Conservation (phyloP, 2,329 filamentous ascomycete species). For the Amylocarpus encephaloides region DNA sequence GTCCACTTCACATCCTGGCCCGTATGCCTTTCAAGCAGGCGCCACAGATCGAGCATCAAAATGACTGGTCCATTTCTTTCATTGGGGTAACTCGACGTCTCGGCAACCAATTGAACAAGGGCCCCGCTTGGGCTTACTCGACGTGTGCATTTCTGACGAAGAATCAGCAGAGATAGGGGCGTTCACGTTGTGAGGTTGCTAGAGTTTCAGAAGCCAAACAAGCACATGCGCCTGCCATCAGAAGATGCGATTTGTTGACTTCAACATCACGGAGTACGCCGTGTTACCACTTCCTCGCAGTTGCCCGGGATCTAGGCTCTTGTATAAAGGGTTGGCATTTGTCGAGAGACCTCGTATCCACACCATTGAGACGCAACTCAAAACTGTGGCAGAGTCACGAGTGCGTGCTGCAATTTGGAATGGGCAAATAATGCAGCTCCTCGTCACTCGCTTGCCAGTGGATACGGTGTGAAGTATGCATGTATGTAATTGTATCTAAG, state of each 20-base stretch:
- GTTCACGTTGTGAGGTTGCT: constrained; percentile 5
- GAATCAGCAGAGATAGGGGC: constrained; percentile 2
- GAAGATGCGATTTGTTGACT: constrained; percentile 7
- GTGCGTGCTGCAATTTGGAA: neutral
- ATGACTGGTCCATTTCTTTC: constrained; percentile 3
- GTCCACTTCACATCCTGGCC: neutral
- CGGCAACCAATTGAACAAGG: constrained; percentile 9
- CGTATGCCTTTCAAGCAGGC: neutral
- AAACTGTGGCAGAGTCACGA: neutral
- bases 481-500: too few relatives aligned
- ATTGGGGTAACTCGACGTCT: constrained; percentile 12
- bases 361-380: neutral
- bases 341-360: neutral
- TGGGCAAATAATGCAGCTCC: too few relatives aligned
- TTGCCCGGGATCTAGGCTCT: constrained; percentile 1
- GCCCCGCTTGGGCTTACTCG: neutral
- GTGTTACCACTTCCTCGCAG: constrained; percentile 7
- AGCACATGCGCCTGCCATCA: constrained; percentile 14
- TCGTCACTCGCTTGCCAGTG: too few relatives aligned
- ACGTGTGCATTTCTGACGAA: neutral
- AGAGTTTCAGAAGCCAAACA: constrained; percentile 6
- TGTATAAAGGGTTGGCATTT: neutral
- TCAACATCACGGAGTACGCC: constrained; percentile 3
- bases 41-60: neutral
- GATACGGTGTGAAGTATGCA: too few relatives aligned